A percentile compares a stretch with the other conserved stretches of the same genome.
Conservation (phyloP, 495 filamentous ascomycete genomes). For the Melanomma pulvis-pyrius region DNA sequence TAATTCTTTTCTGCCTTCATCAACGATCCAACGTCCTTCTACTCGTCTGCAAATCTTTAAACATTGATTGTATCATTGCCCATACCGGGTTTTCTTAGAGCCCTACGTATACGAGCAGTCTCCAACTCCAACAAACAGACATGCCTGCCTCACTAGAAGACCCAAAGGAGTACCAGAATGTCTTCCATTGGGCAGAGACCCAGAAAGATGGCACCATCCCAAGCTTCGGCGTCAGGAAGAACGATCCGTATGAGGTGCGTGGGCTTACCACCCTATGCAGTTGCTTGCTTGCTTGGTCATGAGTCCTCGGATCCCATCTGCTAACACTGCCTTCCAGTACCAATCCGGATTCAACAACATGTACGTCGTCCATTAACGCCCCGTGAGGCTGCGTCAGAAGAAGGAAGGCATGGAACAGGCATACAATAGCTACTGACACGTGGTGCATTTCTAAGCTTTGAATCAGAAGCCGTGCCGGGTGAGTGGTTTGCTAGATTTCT, state of each 20-base stretch:
- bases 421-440: neutral
- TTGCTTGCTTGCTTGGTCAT: neutral
- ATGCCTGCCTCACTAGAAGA: conserved; percentile 29
- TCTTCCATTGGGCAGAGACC: conserved; percentile 63
- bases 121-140: neutral
- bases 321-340: conserved; percentile 49
- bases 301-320: neutral
- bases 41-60: neutral
- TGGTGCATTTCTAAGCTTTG: conserved; percentile 14
- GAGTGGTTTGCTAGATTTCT: conserved; percentile 1
- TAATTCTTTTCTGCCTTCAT: neutral
- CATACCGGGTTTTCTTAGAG: neutral
- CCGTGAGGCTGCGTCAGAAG: conserved; percentile 11
- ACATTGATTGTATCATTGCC: neutral
- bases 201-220: conserved; percentile 47
- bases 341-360: conserved; percentile 58
- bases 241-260: conserved; percentile 56
- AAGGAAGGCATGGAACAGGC: neutral
- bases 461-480: conserved; percentile 54
- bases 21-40: conserved; percentile 2
- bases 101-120: conserved; percentile 12
- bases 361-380: conserved; percentile 44
- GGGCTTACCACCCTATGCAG: conserved; percentile 32
- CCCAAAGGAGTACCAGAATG: conserved; percentile 56
- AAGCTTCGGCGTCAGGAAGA: conserved; percentile 44